Evolutionary conservation across 2,329 filamentous ascomycete genomes (phyloP), one percentile per base, ranked within the genome.

Genomic region (Chrysoporthe deuterocubensis): DNA sequence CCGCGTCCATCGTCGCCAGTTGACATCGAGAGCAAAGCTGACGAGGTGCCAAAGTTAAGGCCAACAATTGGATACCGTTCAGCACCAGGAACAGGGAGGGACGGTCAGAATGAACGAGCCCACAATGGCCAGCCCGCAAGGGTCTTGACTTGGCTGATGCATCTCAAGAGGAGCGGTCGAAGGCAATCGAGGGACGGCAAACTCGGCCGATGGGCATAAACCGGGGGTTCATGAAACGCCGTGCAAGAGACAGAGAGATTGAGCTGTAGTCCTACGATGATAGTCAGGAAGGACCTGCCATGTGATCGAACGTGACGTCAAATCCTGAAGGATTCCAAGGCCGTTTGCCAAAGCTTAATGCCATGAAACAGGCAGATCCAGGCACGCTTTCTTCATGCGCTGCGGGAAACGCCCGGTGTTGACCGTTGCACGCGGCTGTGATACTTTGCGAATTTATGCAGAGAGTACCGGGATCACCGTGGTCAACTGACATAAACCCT

Each of bases 401-500:
- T 57, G 57, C 66, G 52, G 21, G 50, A 59, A 43, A 64, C 46
- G 54, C 52, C 18, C 44, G 64, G 58, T 59, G 61, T 59, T 60
- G 44, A 37, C 26, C 21, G 46, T 60, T 13, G 37, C 34, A 42
- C 26, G 40, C 42, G 21, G 58, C 9, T 21, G 42, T 3, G 9
- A 61, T 60, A 54, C 32, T 60, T 59, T 58, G 32, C 54, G 57
- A 42, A 37, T 59, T 67, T 60, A 67, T 67, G 66, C 66, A 44
- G 21, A 34, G 11, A 21, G n/a, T 14, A 44, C 66, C 43, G 42
- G 66, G 66, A 57, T 67, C 54, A 64, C 54, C 61, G 56, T 54
- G 64, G 61, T 52, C 50, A 57, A 21, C 34, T 13, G 13, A 32
- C 9, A 26, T 26, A 26, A 52, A 21, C 48, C 50, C 21, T 32